Conservation (phyloP, 177 flowering plant genomes). For the Vitis hybrid region DNA sequence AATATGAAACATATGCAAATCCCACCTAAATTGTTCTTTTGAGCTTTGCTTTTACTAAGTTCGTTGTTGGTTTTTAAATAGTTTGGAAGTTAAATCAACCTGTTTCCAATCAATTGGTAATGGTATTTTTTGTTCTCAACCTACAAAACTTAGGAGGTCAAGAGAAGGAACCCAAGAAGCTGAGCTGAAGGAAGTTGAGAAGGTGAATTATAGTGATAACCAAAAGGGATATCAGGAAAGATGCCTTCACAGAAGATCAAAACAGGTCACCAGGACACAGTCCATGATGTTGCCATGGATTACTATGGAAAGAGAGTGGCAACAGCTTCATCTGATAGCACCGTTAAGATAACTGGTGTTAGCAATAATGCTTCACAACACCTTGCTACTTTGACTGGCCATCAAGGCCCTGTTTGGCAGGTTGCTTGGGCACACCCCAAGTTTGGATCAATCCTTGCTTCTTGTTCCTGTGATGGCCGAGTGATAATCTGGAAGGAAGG, state of each 20-base stretch:
- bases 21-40: too few relatives aligned
- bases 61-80: too few relatives aligned
- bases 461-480: constrained; percentile 60
- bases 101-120: too few relatives aligned
- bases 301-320: constrained; percentile 68
- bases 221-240: constrained; percentile 4
- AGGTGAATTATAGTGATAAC: neutral
- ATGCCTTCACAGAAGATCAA: constrained; percentile 69
- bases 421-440: constrained; percentile 72
- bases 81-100: too few relatives aligned
- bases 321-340: constrained; percentile 61
- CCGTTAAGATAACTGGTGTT: constrained; percentile 56
- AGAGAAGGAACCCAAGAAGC: too few relatives aligned
- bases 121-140: too few relatives aligned
- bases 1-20: too few relatives aligned
- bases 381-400: constrained; percentile 61
- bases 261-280: constrained; percentile 58
- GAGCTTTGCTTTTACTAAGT: too few relatives aligned
- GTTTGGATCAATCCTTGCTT: constrained; percentile 37
- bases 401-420: constrained; percentile 72
- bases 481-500: constrained; percentile 70
- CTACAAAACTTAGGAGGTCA: too few relatives aligned
- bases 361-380: constrained; percentile 41
- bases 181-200: too few relatives aligned
- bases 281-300: constrained; percentile 67